Evolutionary conservation across 1,284 basidiomycete species (phyloP), one percentile per base, ranked within the genome.

Genomic region (Cryptococcus sp.): DNA sequence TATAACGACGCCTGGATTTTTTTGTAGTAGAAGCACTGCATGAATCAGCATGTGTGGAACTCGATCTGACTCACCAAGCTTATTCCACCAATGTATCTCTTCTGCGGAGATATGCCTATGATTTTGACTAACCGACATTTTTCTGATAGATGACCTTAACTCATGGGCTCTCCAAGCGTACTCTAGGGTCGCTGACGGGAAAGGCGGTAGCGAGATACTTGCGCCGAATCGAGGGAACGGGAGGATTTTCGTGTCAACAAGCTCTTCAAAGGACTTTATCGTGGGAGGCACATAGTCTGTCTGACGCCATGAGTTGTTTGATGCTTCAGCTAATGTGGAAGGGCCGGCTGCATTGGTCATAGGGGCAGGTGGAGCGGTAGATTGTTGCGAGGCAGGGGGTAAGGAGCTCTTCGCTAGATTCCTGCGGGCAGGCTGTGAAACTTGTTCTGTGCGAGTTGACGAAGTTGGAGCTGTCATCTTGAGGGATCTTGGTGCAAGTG

Each of bases 91-190:
- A 6, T 38, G 5, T 34, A 59, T 49, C 37, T 61, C 60, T 5
- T 52, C 54, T 30, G 33, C 13, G 3, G 41, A 47, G 23, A 67
- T 49, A 41, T 50, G 49, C 47, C 61, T 50, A 31, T 55, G 58
- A 23, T 56, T 50, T 44, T 57, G 55, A 2, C 35, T 41, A 30
- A 49, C 52, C 3, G 52, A 42, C 34, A 60, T 49, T 44, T 59
- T 60, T 14, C 42, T 33, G 8, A 52, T 58, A 4, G 53, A 57
- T 15, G 56, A 50, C 23, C 49, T 46, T 7, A 67, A 48, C 44
- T 62, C 60, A 33, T 62, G 60, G n/a, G 58, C 59, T 15, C 60
- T 47, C 15, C 42, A 48, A 35, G 58, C 56, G 48, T 62, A 62
- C 35, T 59, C 53, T n/a, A 34, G 14, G 36, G 14, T 49, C 50